Evolutionary conservation across 495 filamentous ascomycete species (phyloP), one percentile per base, ranked within the genome.

Genomic region (Mycothermus thermophilus): DNA sequence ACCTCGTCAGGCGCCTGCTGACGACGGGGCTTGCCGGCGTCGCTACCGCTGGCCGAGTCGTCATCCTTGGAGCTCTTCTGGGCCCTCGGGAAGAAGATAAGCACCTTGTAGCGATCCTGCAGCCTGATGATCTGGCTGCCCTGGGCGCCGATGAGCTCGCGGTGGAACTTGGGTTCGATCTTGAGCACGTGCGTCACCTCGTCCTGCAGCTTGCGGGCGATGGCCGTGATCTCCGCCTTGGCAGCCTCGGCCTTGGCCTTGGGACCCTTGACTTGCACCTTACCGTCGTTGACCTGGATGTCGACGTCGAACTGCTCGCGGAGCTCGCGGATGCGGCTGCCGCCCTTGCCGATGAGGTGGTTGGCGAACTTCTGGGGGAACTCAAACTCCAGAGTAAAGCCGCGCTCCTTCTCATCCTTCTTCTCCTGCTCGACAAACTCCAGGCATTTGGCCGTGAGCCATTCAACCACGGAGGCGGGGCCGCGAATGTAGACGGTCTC

Each of bases 281-380:
- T 66, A 15, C 74, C 73, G 37, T 77, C 69, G 28, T 93, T 81
- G 22, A 96, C 74, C 51, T 92, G 82, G 46, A 99, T 95, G 28
- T 96, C 90, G 21, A 99, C 92, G 52, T 96, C 92, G 46, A 92
- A 93, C 52, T 90, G 84, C 21, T 96, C 90, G 12, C 86, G 80
- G n/a, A 94, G 66, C 51, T 92, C 87, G 41, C 83, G 83, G 60
- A 96, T 90, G 56, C 88, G 88, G 60, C 86, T 86, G 16, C 90
- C 90, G 25, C 76, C 74, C 54, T 80, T 83, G 38, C 90, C 90
- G 44, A 99, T 95, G 12, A 99, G 68, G 54, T 86, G 77, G 50
- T 92, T 92, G 37, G 86, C 84, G 43, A 75, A 92, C 55, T 94
- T 93, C 46, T 90, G 79, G 4, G 90, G 90, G 63, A 87, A 99